phyloP scores from a whole-genome alignment of 306 rosid species.

The Begonia peltatifolia region DNA sequence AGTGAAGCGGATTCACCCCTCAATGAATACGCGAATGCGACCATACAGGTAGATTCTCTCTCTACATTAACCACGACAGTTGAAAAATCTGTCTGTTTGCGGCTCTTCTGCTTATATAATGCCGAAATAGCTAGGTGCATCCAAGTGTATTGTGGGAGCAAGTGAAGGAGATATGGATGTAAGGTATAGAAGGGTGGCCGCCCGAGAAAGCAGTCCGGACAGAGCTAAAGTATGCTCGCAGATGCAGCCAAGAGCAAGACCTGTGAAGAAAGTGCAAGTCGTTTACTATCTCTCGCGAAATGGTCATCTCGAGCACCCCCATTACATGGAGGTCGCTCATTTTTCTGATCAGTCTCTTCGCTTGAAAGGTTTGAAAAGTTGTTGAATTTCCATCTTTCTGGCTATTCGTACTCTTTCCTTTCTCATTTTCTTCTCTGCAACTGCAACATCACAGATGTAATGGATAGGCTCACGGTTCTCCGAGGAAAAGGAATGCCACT shows the following conservation, averaged over 20 bases:
- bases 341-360: constrained; percentile 60
- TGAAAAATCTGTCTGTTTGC: too few species aligned
- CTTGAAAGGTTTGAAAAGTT: constrained; percentile 28
- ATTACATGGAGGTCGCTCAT: constrained; percentile 61
- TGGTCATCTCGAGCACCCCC: constrained; percentile 82
- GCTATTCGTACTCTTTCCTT: neutral
- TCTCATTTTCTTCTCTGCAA: neutral
- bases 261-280: constrained; percentile 49
- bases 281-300: constrained; percentile 77
- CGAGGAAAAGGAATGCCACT: constrained; percentile 82
- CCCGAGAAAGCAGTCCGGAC: constrained; percentile 40
- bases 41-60: too few species aligned
- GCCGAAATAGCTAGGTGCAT: too few species aligned
- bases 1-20: too few species aligned
- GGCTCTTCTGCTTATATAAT: too few species aligned
- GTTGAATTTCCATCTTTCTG: neutral
- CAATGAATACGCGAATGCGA: too few species aligned
- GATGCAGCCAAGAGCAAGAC: constrained; percentile 24
- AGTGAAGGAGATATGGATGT: constrained; percentile 31
- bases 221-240: constrained; percentile 35
- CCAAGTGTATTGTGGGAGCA: too few species aligned
- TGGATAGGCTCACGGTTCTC: constrained; percentile 52
- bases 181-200: constrained; percentile 26
- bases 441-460: constrained; percentile 29
- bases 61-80: too few species aligned